phyloP scores from a whole-genome alignment of 78 protist species.

The Monosiga brevicollis region DNA sequence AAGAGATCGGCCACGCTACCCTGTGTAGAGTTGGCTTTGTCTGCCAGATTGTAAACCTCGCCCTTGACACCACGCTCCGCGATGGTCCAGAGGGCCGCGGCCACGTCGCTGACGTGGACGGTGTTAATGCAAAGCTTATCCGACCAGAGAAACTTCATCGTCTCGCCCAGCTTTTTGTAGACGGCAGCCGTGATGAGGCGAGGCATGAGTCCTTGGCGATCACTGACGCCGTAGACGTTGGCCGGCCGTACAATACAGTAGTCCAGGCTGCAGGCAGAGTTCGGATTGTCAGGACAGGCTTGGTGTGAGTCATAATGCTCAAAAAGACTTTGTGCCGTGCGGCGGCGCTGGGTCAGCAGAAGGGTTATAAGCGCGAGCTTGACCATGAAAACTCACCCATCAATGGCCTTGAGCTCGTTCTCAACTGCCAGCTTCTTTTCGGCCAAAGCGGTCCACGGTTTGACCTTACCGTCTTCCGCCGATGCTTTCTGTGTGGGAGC shows the following conservation, averaged over 20 bases:
- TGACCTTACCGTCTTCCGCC: slow-evolving; percentile 49
- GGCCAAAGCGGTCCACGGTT: slow-evolving; percentile 80
- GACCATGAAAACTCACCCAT: slow-evolving; percentile 18
- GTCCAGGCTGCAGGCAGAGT: slow-evolving; percentile 33
- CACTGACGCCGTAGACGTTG: slow-evolving; percentile 89
- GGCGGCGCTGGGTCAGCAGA: too few relatives aligned
- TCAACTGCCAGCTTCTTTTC: slow-evolving; percentile 61
- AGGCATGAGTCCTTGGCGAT: slow-evolving; percentile 79
- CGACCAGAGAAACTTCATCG: slow-evolving; percentile 82
- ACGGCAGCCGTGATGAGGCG: slow-evolving; percentile 84
- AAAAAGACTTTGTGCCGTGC: too few relatives aligned
- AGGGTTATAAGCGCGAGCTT: too few relatives aligned
- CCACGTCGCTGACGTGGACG: slow-evolving; percentile 89
- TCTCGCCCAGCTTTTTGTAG: slow-evolving; percentile 71
- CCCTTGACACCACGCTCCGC: slow-evolving; percentile 46
- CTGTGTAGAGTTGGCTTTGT: slow-evolving; percentile 73
- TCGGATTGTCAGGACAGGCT: too few relatives aligned
- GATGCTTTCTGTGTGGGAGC: slow-evolving; percentile 34
- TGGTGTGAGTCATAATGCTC: too few relatives aligned
- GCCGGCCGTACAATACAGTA: slow-evolving; percentile 85
- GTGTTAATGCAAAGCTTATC: slow-evolving; percentile 76
- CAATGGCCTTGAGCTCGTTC: slow-evolving; percentile 29
- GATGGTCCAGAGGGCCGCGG: slow-evolving; percentile 64
- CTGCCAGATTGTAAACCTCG: slow-evolving; percentile 69
- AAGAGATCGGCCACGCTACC: slow-evolving; percentile 50